These are phyloP conservation scores for Boletellus ananas DNA, from an alignment of 768 basidiomycete species.

Conservation along the genomic window DNA sequence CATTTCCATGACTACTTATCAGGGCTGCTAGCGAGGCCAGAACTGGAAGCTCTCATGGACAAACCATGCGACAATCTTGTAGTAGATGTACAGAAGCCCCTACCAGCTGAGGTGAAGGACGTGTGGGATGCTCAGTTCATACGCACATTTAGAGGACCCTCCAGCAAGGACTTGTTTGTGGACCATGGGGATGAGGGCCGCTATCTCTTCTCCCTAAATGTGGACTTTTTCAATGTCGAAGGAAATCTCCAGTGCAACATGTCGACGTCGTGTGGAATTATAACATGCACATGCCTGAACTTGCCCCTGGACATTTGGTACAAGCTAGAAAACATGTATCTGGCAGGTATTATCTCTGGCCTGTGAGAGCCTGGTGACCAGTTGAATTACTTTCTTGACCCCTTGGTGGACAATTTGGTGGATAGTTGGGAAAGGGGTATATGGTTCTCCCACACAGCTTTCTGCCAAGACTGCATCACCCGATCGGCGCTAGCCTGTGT, in stretches of 20 bases:
- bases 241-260: slow-evolving; percentile 23
- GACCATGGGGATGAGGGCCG: slow-evolving; percentile 10
- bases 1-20: slow-evolving; percentile 4
- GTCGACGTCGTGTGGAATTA: slow-evolving; percentile 28
- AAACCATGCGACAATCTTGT: slow-evolving; percentile 1
- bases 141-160: slow-evolving; percentile 5
- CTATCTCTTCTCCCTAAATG: slow-evolving; percentile 25
- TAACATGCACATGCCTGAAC: slow-evolving; percentile 33
- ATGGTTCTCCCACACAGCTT: slow-evolving; percentile 12
- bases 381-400: slow-evolving; percentile 30
- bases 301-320: slow-evolving; percentile 30
- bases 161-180: slow-evolving; percentile 14
- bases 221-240: slow-evolving; percentile 36
- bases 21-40: not conserved
- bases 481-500: slow-evolving; percentile 16
- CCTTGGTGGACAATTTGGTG: slow-evolving; percentile 28
- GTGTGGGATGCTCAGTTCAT: slow-evolving; percentile 3
- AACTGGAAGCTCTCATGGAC: slow-evolving; percentile 10
- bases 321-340: slow-evolving; percentile 33
- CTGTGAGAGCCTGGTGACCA: slow-evolving; percentile 27
- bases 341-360: slow-evolving; percentile 29
- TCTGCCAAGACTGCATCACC: not conserved
- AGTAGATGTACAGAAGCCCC: not conserved
- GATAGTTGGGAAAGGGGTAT: slow-evolving; percentile 1
- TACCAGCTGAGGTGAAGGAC: not conserved